Evolutionary conservation across 768 basidiomycete genomes (phyloP), one percentile per base, ranked within the genome.

Genomic region (Russula vinacea): DNA sequence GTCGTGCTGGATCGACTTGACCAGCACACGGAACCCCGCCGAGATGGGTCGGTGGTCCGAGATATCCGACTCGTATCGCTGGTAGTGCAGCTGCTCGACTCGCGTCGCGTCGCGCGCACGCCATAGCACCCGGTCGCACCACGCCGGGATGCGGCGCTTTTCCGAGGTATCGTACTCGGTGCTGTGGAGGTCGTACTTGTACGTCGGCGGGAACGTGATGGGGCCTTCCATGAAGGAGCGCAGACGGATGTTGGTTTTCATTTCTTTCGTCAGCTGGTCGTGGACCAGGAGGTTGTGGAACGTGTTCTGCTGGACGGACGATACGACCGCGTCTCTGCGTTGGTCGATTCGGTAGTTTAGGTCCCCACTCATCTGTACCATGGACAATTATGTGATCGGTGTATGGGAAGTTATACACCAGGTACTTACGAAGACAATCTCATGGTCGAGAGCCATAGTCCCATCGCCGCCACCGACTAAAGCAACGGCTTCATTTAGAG

Each of bases 261-360:
- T 88, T 73, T 97, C 92, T 69, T 94, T 94, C 35, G 84, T 76
- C 2, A 99, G 84, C 71, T 99, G 94, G 75, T 99, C 96, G 72
- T 95, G 87, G 19, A 78, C 70, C 26, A 88, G 74, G 9, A 99
- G 83, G 39, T 76, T 77, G 2, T 80, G 76, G 22, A 86, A 76
- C 54, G 96, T 89, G 39, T 84, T 83, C 0, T 84, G 77, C n/a
- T 84, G 78, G 57, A 95, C 80, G 35, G 86, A 83, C 0, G 86
- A 76, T 53, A 93, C 76, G 68, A 95, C 91, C 39, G 84, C 80
- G 26, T 98, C 95, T 29, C 96, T 83, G 1, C 94, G 86, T 70
- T 90, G 87, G 74, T 98, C 95, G 68, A 98, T 95, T 50, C 96
- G 93, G 73, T 98, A 99, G 76, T 99, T 99, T 77, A 99, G 82